Evolutionary conservation across 176 grass and related monocot species (phyloP).

Genomic region (bread wheat (Triticum aestivum)): DNA sequence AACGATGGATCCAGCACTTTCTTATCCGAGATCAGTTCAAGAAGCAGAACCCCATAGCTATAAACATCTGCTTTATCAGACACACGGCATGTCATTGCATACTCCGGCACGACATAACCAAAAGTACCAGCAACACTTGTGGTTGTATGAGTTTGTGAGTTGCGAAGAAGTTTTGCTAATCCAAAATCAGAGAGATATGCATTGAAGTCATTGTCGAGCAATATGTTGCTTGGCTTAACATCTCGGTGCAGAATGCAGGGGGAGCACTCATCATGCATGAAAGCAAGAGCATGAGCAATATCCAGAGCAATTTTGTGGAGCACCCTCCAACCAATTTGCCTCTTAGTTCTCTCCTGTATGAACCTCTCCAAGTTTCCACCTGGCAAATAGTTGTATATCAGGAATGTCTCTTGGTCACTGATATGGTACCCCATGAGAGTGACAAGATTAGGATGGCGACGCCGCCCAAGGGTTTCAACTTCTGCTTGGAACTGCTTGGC

Average conservation of each 20-base stretch:
- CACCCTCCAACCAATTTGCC: constrained; percentile 65
- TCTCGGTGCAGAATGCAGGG: constrained; percentile 84
- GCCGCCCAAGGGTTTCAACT: constrained; percentile 68
- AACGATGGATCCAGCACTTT: constrained; percentile 86
- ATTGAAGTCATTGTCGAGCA: constrained; percentile 70
- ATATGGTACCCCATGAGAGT: constrained; percentile 82
- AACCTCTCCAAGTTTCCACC: constrained; percentile 88
- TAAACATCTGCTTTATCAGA: constrained; percentile 96
- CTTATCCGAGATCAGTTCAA: constrained; percentile 86
- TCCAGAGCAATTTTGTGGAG: constrained; percentile 94
- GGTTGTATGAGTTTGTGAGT: constrained; percentile 85
- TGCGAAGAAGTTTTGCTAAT: constrained; percentile 71
- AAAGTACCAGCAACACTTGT: constrained; percentile 88
- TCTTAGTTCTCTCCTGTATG: constrained; percentile 67
- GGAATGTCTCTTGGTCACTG: constrained; percentile 74
- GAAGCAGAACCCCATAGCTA: constrained; percentile 76
- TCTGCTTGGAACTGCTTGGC: constrained; percentile 78
- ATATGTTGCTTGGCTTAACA: constrained; percentile 90
- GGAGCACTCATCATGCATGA: constrained; percentile 64
- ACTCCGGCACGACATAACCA: constrained; percentile 89
- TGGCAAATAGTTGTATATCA: constrained; percentile 91
- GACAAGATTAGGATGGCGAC: constrained; percentile 78
- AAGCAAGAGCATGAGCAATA: constrained; percentile 71
- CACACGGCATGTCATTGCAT: constrained; percentile 85
- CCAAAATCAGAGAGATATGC: constrained; percentile 93